phyloP scores from a whole-genome alignment of 805 yeast genomes.

The Metschnikowia vanudenii region DNA sequence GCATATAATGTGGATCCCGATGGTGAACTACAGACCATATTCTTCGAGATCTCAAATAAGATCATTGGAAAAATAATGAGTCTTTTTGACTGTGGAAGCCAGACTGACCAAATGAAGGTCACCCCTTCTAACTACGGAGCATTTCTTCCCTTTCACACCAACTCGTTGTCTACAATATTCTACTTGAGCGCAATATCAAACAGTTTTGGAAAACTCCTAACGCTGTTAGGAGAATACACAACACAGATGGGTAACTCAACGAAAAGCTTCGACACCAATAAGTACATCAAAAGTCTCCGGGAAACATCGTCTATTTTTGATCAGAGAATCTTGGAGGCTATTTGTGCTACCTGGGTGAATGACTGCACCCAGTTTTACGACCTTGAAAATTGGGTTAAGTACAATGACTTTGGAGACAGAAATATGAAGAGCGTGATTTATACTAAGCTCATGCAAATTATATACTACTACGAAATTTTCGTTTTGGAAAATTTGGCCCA shows the following conservation, averaged over 20 bases:
- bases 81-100: conserved; percentile 29
- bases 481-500: conserved; percentile 31
- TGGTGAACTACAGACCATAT: conserved; percentile 28
- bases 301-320: conserved; percentile 32
- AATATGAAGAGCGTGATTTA: conserved; percentile 23
- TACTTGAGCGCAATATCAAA: conserved; percentile 31
- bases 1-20: conserved; percentile 30
- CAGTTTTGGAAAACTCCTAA: conserved; percentile 29
- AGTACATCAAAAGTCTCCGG: conserved; percentile 33
- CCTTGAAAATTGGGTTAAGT: conserved; percentile 41
- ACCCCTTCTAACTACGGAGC: conserved; percentile 35
- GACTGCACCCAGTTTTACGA: conserved; percentile 46
- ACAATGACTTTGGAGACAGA: conserved; percentile 13
- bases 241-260: conserved; percentile 34
- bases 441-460: conserved; percentile 36
- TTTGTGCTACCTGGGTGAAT: conserved; percentile 45
- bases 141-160: conserved; percentile 40
- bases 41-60: conserved; percentile 26
- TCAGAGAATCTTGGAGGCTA: conserved; percentile 41
- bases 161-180: conserved; percentile 40
- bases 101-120: conserved; percentile 35
- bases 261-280: conserved; percentile 37
- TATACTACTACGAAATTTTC: conserved; percentile 37
- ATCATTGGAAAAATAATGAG: conserved; percentile 27
- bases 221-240: conserved; percentile 31